phyloP scores from a whole-genome alignment of 148 eudicot species.

The Fagopyrum esculentum region DNA sequence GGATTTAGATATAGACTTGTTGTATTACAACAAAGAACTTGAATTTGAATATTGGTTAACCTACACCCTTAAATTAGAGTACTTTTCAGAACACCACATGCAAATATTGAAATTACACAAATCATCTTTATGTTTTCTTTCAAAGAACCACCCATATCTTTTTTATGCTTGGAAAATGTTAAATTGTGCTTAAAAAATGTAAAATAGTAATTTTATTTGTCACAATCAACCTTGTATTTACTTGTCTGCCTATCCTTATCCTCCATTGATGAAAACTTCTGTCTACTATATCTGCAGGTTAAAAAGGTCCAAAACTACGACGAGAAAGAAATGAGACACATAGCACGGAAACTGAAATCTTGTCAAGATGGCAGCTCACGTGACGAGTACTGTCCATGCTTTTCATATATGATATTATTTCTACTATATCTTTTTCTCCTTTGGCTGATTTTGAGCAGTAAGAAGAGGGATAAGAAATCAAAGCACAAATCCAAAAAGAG shows the following conservation, averaged over 20 bases:
- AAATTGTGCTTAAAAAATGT: too few relatives aligned
- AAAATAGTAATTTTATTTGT: too few relatives aligned
- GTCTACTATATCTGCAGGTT: conserved; percentile 29
- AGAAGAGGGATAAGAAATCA: conserved; percentile 61
- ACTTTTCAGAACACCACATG: too few relatives aligned
- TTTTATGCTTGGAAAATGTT: too few relatives aligned
- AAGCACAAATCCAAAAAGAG: conserved; percentile 76
- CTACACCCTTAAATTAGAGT: too few relatives aligned
- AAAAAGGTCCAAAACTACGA: conserved; percentile 43
- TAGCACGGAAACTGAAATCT: conserved; percentile 82
- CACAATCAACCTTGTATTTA: too few relatives aligned
- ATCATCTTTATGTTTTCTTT: too few relatives aligned
- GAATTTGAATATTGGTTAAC: not conserved
- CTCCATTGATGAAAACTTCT: not conserved
- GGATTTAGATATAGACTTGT: not conserved
- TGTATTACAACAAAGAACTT: not conserved
- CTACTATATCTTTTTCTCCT: too few relatives aligned
- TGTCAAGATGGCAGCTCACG: conserved; percentile 79
- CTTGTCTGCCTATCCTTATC: not conserved
- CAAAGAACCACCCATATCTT: too few relatives aligned
- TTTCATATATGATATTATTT: conserved; percentile 3
- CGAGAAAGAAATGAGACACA: conserved; percentile 58
- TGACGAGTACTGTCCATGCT: conserved; percentile 55
- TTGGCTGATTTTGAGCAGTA: conserved; percentile 45
- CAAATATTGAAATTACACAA: too few relatives aligned